Base-by-base conservation (phyloP, 305 asterid species). In the Plantago lanceolata region DNA sequence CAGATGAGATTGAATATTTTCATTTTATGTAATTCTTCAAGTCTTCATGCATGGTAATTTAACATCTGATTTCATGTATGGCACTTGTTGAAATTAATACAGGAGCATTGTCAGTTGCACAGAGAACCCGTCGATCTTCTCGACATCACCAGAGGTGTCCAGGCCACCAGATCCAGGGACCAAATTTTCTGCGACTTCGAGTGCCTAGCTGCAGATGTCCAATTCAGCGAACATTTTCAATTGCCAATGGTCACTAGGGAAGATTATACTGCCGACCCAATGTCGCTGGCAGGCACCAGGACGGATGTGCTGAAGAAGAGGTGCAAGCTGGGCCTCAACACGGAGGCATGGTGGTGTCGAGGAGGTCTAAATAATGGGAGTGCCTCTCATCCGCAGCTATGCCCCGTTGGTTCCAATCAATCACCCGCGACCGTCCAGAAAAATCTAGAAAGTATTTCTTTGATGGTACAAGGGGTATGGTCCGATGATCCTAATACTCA, bases 311-410 rank as follows among this genome's bases (percentile, higher is more conserved):
- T 85, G 59, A 80, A 79, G 81, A 82, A 82, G 69, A 57, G 75
- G 51, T 82, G 80, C 78, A 82, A 82, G 51, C 64, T 70, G 3
- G 85, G 82, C 45, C 85, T 82, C 37, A 84, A 82, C 57, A 84
- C 84, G 14, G 88, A n/a, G n/a, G n/a, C n/a, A 82, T 24, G 88
- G 80, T 65, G 88, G 73, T 75, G 85, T 0, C 75, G 88, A 0
- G 85, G 77, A 53, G 88, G 82, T 17, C 76, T 72, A 17, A 71
- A 71, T 63, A 79, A 71, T 66, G 79, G 84, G 31, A 76, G 56
- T 33, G 82, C 78, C 9, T 77, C 63, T 19, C 67, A 69, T 9
- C 61, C 63, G 33, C 67, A 68, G 49, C 58, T 57, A 3, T 55
- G 56, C 26, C 65, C 73, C 6, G 37, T 64, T 59, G 85, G 78